phyloP scores from a whole-genome alignment of 768 basidiomycete species.

The Boletus reticuloceps region DNA sequence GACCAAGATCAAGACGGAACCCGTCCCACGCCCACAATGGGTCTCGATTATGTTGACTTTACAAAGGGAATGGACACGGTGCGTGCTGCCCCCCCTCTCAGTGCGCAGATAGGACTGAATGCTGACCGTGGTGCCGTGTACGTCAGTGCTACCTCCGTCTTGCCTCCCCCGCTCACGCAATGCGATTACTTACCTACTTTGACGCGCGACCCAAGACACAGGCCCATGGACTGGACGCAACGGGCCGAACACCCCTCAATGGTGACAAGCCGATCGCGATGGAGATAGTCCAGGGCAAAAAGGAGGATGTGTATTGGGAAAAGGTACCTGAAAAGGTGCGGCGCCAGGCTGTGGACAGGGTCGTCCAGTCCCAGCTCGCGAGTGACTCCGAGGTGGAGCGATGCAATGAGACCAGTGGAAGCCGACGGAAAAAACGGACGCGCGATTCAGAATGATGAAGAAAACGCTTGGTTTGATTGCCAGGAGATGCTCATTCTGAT shows the following conservation, averaged over 20 bases:
- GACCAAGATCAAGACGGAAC: background rate
- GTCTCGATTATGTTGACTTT: conserved; percentile 78
- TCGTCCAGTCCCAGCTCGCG: conserved; percentile 11
- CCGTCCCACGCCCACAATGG: conserved; percentile 11
- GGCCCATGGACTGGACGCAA: conserved; percentile 52
- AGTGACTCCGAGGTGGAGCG: background rate
- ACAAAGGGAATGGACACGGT: conserved; percentile 75
- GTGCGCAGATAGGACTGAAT: background rate
- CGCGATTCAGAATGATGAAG: background rate
- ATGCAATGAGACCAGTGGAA: background rate
- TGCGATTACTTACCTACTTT: conserved; percentile 47
- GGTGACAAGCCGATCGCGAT: conserved; percentile 35
- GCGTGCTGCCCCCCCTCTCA: conserved; percentile 14
- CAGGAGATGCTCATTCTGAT: too few relatives aligned
- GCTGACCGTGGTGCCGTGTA: background rate
- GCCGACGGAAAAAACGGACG: conserved; percentile 16
- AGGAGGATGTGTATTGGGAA: conserved; percentile 76
- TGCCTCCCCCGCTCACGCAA: conserved; percentile 47
- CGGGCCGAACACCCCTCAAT: conserved; percentile 31
- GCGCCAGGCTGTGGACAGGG: conserved; percentile 55
- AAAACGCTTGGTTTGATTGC: too few relatives aligned
- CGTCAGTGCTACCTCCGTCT: conserved; percentile 75
- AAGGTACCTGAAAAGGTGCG: conserved; percentile 75
- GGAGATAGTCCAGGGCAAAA: conserved; percentile 60
- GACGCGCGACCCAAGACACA: conserved; percentile 38